phyloP scores from a whole-genome alignment of 2,329 filamentous ascomycete genomes.

The Cladosporium cucumerinum region DNA sequence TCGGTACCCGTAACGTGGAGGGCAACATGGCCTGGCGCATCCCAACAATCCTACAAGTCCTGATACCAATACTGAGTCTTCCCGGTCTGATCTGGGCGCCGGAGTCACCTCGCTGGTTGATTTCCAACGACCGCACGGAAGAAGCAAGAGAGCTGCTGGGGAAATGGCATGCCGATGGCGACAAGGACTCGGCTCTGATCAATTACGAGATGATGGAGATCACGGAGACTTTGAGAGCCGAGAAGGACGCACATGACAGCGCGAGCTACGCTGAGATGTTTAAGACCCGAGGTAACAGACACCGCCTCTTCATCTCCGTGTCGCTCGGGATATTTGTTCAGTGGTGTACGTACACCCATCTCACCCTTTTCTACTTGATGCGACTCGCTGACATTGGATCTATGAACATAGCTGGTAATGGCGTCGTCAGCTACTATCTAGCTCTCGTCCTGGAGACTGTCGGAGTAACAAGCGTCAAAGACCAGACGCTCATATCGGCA shows the following conservation, averaged over 20 bases:
- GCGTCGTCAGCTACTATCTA: slow-evolving; percentile 28
- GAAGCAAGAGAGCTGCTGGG: slow-evolving; percentile 58
- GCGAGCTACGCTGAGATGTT: slow-evolving; percentile 50
- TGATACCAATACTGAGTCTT: slow-evolving; percentile 52
- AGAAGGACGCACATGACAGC: slow-evolving; percentile 12
- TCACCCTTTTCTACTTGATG: background rate
- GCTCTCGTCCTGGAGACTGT: slow-evolving; percentile 29
- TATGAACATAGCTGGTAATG: slow-evolving; percentile 6
- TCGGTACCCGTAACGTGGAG: slow-evolving; percentile 46
- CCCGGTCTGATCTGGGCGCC: slow-evolving; percentile 48
- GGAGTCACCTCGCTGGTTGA: slow-evolving; percentile 55
- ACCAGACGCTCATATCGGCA: slow-evolving; percentile 27
- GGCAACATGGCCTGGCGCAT: slow-evolving; percentile 47
- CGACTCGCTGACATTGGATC: background rate
- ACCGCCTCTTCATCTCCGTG: slow-evolving; percentile 47
- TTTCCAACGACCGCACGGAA: slow-evolving; percentile 40
- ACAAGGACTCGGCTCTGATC: slow-evolving; percentile 47
- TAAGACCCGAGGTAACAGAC: slow-evolving; percentile 51
- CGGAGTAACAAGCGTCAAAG: slow-evolving; percentile 27
- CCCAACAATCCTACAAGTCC: slow-evolving; percentile 46
- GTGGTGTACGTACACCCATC: slow-evolving; percentile 24
- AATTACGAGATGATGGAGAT: slow-evolving; percentile 60
- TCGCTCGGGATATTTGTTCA: slow-evolving; percentile 27
- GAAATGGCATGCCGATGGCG: slow-evolving; percentile 39
- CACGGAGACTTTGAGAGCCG: slow-evolving; percentile 47